Percentiles rank a stretch among this genome's conserved stretches.
Conservation (phyloP, 768 basidiomycete genomes). For the Kwoniella pini region DNA sequence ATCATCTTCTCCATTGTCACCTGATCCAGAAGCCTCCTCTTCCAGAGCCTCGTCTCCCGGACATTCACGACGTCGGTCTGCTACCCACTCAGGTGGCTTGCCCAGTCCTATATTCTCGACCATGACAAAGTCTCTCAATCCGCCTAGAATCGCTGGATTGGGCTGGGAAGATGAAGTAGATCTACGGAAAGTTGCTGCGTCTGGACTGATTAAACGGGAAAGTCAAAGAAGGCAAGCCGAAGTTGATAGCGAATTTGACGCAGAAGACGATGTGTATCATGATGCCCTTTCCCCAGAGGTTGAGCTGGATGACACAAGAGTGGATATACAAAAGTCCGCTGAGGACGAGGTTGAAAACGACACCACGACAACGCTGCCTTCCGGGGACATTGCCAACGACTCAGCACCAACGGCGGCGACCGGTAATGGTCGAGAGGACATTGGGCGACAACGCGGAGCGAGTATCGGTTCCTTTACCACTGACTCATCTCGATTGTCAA, state of each 20-base stretch:
- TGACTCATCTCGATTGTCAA: slow-evolving; percentile 29
- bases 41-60: slow-evolving; percentile 9
- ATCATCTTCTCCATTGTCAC: slow-evolving; percentile 13
- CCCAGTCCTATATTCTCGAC: not conserved
- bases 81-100: slow-evolving; percentile 35
- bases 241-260: slow-evolving; percentile 13
- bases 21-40: not conserved
- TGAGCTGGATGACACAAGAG: not conserved
- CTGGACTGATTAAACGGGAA: slow-evolving; percentile 20
- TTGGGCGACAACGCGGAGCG: slow-evolving; percentile 22
- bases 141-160: slow-evolving; percentile 7
- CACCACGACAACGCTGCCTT: slow-evolving; percentile 4
- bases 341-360: slow-evolving; percentile 1
- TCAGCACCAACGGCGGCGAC: not conserved
- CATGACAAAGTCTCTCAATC: not conserved
- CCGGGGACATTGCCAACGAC: not conserved
- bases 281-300: slow-evolving; percentile 8
- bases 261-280: slow-evolving; percentile 21
- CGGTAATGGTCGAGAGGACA: not conserved
- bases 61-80: slow-evolving; percentile 38
- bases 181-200: slow-evolving; percentile 28
- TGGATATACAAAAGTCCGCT: not conserved
- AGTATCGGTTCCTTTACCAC: slow-evolving; percentile 32
- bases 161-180: slow-evolving; percentile 37
- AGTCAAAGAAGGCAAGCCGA: slow-evolving; percentile 19